Percentiles rank a stretch among this genome's conserved stretches.
These are phyloP conservation scores for Clarireedia monteithiana DNA, from an alignment of 2,329 filamentous ascomycete species.

Conservation along the genomic window DNA sequence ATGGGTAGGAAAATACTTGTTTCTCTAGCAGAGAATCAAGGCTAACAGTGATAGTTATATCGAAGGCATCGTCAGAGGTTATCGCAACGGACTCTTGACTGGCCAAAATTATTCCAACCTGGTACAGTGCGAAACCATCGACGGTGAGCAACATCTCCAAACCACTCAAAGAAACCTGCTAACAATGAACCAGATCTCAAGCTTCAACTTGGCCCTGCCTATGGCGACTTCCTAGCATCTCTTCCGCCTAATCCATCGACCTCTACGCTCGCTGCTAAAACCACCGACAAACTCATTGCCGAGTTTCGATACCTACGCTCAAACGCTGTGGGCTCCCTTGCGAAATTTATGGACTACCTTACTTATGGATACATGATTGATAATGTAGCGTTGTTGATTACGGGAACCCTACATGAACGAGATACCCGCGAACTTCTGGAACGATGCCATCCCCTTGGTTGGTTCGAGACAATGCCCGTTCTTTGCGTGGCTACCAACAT, in stretches of 20 bases:
- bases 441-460: slow-evolving; percentile 91
- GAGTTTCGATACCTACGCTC: slow-evolving; percentile 96
- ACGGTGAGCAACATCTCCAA: slow-evolving; percentile 51
- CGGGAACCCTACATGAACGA: slow-evolving; percentile 92
- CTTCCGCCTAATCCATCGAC: slow-evolving; percentile 96
- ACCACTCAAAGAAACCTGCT: not conserved
- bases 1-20: slow-evolving; percentile 52
- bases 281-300: slow-evolving; percentile 94
- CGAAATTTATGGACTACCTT: slow-evolving; percentile 95
- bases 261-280: slow-evolving; percentile 86
- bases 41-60: slow-evolving; percentile 61
- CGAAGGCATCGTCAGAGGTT: slow-evolving; percentile 94
- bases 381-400: slow-evolving; percentile 96
- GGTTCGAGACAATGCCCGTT: slow-evolving; percentile 98
- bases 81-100: slow-evolving; percentile 88
- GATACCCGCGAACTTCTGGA: slow-evolving; percentile 94
- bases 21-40: slow-evolving; percentile 8
- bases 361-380: slow-evolving; percentile 99
- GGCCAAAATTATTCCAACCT: slow-evolving; percentile 88
- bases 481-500: slow-evolving; percentile 97
- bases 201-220: slow-evolving; percentile 91
- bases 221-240: slow-evolving; percentile 91
- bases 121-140: slow-evolving; percentile 95
- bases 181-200: slow-evolving; percentile 67
- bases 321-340: slow-evolving; percentile 83